A percentile compares a stretch with the other conserved stretches of the same genome.
Conservation (phyloP, 805 yeast species). For the Candida easanensis region DNA sequence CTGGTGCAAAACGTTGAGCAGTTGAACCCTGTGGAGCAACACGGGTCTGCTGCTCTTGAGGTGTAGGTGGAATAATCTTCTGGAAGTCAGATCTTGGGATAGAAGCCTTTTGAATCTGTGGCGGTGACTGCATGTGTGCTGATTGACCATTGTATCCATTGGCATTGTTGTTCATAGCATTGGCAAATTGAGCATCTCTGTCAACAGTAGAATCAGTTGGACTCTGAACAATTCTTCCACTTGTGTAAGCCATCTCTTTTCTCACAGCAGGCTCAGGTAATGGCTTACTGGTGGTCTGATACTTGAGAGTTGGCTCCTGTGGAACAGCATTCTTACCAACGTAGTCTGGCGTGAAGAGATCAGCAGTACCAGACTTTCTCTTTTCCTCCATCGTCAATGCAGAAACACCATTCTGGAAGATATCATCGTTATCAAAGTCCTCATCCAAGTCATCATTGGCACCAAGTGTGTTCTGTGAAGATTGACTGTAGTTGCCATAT, state of each 20-base stretch:
- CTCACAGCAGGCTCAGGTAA: conserved; percentile 13
- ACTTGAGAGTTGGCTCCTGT: conserved; percentile 15
- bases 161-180: conserved; percentile 2
- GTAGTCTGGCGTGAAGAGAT: conserved; percentile 30
- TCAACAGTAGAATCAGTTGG: conserved; percentile 12
- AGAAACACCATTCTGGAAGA: conserved; percentile 25
- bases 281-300: conserved; percentile 17
- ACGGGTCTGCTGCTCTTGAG: conserved; percentile 17
- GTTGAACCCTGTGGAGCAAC: conserved; percentile 5
- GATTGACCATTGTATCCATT: neutral
- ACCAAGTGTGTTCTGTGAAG: neutral
- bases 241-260: conserved; percentile 21
- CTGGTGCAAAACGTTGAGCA: conserved; percentile 10
- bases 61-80: conserved; percentile 21
- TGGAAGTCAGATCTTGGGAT: conserved; percentile 26
- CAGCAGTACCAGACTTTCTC: conserved; percentile 1
- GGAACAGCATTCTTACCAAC: conserved; percentile 9
- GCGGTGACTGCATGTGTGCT: conserved; percentile 2
- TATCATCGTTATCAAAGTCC: conserved; percentile 28
- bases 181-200: conserved; percentile 9
- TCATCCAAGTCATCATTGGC: conserved; percentile 20
- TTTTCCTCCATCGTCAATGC: conserved; percentile 16
- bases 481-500: conserved; percentile 8
- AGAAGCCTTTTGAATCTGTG: conserved; percentile 14
- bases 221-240: conserved; percentile 22